Conservation (phyloP, 805 yeast genomes). For the Candida pini region DNA sequence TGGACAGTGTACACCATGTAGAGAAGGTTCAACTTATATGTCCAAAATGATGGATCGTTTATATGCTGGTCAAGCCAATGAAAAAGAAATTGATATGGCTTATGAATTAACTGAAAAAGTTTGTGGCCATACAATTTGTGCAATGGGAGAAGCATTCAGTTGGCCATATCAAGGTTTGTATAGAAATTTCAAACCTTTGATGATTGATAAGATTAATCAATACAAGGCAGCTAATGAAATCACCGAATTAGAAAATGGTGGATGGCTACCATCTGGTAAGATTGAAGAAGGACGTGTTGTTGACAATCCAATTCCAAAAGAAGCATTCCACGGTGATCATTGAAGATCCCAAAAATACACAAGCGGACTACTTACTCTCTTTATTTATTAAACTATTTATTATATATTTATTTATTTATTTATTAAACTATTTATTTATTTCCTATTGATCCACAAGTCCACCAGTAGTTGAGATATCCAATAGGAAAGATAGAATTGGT, state of each 20-base stretch:
- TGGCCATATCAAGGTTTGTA: conserved; percentile 92
- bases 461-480: no score
- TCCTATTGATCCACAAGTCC: neutral
- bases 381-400: conserved; percentile 3
- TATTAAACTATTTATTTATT: conserved; percentile 3
- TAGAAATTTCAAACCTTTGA: conserved; percentile 76
- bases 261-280: conserved; percentile 64
- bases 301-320: conserved; percentile 51
- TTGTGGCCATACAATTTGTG: conserved; percentile 91
- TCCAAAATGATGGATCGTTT: conserved; percentile 80
- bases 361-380: neutral
- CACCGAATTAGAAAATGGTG: conserved; percentile 50
- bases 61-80: conserved; percentile 71
- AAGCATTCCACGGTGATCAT: conserved; percentile 28
- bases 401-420: conserved; percentile 3
- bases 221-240: conserved; percentile 44
- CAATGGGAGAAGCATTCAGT: conserved; percentile 88
- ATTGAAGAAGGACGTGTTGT: conserved; percentile 59
- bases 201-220: conserved; percentile 68
- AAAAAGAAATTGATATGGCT: conserved; percentile 78
- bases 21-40: conserved; percentile 90
- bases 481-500: no score
- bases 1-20: conserved; percentile 93
- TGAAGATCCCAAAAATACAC: conserved; percentile 1
- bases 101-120: conserved; percentile 79